phyloP scores from a whole-genome alignment of 495 filamentous ascomycete genomes.

The Annulohypoxylon moriforme region DNA sequence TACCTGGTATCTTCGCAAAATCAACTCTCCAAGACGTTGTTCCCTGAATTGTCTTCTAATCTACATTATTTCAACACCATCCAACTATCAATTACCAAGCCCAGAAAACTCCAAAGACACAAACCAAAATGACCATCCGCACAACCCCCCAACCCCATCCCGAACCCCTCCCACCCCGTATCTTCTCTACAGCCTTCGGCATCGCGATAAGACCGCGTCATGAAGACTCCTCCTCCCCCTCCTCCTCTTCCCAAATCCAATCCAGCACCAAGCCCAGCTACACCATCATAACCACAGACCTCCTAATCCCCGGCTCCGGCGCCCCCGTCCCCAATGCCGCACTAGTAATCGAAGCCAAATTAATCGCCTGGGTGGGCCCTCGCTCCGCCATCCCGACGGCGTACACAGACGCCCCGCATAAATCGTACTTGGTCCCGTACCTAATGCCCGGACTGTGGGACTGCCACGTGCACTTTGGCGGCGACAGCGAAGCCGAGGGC shows the following conservation, averaged over 20 bases:
- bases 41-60: not conserved
- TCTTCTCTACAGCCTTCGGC: slow-evolving; percentile 46
- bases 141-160: not conserved
- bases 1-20: no score
- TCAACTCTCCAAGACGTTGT: not conserved
- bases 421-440: slow-evolving; percentile 49
- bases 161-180: slow-evolving; percentile 26
- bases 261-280: slow-evolving; percentile 24
- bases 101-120: not conserved
- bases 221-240: not conserved
- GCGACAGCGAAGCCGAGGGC: slow-evolving; percentile 17
- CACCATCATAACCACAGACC: slow-evolving; percentile 52
- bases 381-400: slow-evolving; percentile 48
- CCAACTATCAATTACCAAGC: not conserved
- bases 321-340: slow-evolving; percentile 53
- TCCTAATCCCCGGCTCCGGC: slow-evolving; percentile 61
- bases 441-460: slow-evolving; percentile 68
- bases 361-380: slow-evolving; percentile 59
- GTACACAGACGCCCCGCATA: slow-evolving; percentile 44
- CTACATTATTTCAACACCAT: not conserved
- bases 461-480: slow-evolving; percentile 60
- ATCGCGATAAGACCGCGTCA: slow-evolving; percentile 37
- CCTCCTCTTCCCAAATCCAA: slow-evolving; percentile 13
- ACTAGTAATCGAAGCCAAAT: slow-evolving; percentile 54
- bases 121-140: slow-evolving; percentile 31